Evolutionary conservation across 192 early-diverging fungal species (phyloP), one percentile per base, ranked within the genome.

Genomic region (Kappamyces sp.): DNA sequence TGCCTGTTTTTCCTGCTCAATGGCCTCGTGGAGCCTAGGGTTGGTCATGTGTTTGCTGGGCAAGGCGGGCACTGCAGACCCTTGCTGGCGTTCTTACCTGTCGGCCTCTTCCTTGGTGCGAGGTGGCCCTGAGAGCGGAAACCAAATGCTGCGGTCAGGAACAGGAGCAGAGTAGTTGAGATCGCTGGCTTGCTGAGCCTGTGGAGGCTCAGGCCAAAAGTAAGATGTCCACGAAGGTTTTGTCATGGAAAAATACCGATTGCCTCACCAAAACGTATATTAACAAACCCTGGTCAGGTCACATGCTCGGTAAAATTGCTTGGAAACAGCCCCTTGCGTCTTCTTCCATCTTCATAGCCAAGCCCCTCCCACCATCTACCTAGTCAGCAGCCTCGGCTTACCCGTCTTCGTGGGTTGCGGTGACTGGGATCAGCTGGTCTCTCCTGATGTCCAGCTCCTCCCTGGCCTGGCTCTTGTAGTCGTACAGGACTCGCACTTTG

Each of bases 381-480:
- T 10, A 10, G 31, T 44, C 44, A 66, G 43, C 36, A 48, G 43
- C 46, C 33, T 13, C 6, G 31, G 64, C 72, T 40, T n/a, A 79
- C 69, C 79, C 79, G 58, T 81, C 79, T 54, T 81, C 79, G 42
- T 79, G 73, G n/a, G 64, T 71, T 2, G 70, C 74, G 60, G 74
- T 69, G 1, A 81, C 79, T 1, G 79, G 74, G 35, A 81, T 66
- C 5, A 76, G 31, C 48, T 79, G 70, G 6, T 72, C 79, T 33
- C 76, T 72, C 8, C 15, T 50, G 13, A 81, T 71, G 4, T 51
- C 64, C 5, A 81, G 60, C 59, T 81, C 79, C 54, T 81, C 79
- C 15, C 53, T 48, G 32, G 76, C 79, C 53, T 81, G 76, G 7
- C 71, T 58, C 37, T 66, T 49, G 55, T 81, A 81, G 47, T 76